phyloP scores from a whole-genome alignment of 371 early-diverging fungal genomes.

The Polyrhizophydium stewartii region DNA sequence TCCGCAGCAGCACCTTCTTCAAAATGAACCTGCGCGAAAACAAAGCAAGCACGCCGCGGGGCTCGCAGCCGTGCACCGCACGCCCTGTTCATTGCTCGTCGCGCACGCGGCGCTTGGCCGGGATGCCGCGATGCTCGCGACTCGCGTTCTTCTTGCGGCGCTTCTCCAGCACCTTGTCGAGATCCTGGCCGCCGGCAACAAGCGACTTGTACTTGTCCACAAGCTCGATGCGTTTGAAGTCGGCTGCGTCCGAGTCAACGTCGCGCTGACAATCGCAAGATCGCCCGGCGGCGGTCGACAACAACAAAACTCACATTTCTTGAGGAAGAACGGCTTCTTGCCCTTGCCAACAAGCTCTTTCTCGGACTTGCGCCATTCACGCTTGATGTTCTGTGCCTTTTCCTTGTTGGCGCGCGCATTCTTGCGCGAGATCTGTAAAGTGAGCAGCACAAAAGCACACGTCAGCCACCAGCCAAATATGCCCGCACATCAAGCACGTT shows the following conservation, averaged over 20 bases:
- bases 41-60: too few relatives aligned
- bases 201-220: slow-evolving; percentile 71
- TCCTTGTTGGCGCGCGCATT: slow-evolving; percentile 32
- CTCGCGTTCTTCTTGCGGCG: slow-evolving; percentile 82
- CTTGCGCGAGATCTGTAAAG: background rate
- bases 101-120: slow-evolving; percentile 24
- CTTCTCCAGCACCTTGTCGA: slow-evolving; percentile 80
- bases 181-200: slow-evolving; percentile 28
- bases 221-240: slow-evolving; percentile 72
- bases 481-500: too few relatives aligned
- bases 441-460: background rate
- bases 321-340: slow-evolving; percentile 86
- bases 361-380: slow-evolving; percentile 77
- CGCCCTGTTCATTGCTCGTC: background rate
- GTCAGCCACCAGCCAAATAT: too few relatives aligned
- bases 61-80: too few relatives aligned
- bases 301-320: slow-evolving; percentile 59
- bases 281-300: background rate
- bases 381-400: slow-evolving; percentile 48
- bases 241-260: slow-evolving; percentile 44
- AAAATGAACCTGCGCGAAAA: too few relatives aligned
- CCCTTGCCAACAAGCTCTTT: slow-evolving; percentile 71
- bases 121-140: slow-evolving; percentile 55
- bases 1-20: too few relatives aligned
- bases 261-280: background rate